These are phyloP conservation scores for Plasmopara halstedii DNA, from an alignment of 352 stramenopile species.

Conservation along the genomic window DNA sequence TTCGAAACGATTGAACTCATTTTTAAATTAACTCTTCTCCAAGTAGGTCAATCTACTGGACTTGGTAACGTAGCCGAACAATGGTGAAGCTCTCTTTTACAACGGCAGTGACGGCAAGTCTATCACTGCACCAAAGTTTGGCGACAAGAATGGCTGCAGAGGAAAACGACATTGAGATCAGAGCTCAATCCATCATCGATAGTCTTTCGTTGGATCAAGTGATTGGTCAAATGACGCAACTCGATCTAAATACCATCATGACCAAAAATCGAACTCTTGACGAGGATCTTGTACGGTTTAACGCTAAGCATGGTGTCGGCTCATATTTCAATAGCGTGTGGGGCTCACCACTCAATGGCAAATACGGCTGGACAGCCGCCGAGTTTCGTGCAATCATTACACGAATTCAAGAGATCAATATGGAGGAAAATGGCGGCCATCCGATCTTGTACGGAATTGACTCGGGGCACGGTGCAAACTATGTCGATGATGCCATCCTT, in stretches of 20 bases:
- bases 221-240: slow-evolving; percentile 86
- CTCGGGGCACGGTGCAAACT: slow-evolving; percentile 84
- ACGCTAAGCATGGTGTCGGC: slow-evolving; percentile 66
- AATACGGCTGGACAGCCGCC: slow-evolving; percentile 37
- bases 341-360: slow-evolving; percentile 23
- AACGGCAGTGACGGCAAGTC: too few relatives aligned
- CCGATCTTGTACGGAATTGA: slow-evolving; percentile 83
- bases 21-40: too few relatives aligned
- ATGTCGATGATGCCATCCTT: slow-evolving; percentile 65
- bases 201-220: slow-evolving; percentile 22
- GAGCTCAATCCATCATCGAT: slow-evolving; percentile 17
- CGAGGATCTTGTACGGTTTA: slow-evolving; percentile 38
- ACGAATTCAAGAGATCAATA: slow-evolving; percentile 64
- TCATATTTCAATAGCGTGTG: slow-evolving; percentile 82
- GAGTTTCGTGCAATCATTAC: slow-evolving; percentile 58
- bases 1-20: too few relatives aligned
- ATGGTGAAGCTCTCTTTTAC: too few relatives aligned
- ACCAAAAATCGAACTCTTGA: slow-evolving; percentile 52
- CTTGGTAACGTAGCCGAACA: too few relatives aligned
- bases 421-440: slow-evolving; percentile 47
- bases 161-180: too few relatives aligned
- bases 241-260: slow-evolving; percentile 73
- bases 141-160: too few relatives aligned
- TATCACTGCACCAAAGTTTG: too few relatives aligned
- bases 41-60: too few relatives aligned